These are phyloP conservation scores for Torrubiella hemipterigena DNA, from an alignment of 2,329 filamentous ascomycete genomes.

Conservation along the genomic window DNA sequence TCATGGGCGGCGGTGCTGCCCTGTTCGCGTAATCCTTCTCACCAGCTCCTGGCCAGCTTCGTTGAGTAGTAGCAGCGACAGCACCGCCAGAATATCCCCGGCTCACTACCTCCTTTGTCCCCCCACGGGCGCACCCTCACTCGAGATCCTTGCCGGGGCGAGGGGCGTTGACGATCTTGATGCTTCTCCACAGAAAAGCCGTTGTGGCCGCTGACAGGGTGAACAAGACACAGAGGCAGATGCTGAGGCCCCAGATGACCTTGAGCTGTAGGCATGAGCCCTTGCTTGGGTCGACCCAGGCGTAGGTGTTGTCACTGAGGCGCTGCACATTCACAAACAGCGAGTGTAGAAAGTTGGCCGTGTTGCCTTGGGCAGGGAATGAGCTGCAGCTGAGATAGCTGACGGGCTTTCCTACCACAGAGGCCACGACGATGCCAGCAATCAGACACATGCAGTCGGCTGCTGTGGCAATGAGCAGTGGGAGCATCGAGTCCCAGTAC, in stretches of 20 bases:
- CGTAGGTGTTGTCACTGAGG: slow-evolving; percentile 18
- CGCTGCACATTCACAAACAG: slow-evolving; percentile 27
- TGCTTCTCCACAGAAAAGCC: slow-evolving; percentile 49
- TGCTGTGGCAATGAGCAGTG: slow-evolving; percentile 55
- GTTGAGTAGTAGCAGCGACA: too few relatives aligned
- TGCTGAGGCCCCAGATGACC: slow-evolving; percentile 75
- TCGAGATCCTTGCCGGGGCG: slow-evolving; percentile 33
- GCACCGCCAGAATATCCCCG: too few relatives aligned
- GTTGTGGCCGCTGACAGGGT: slow-evolving; percentile 48
- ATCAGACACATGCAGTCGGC: slow-evolving; percentile 61
- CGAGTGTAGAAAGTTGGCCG: slow-evolving; percentile 31
- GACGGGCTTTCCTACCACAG: slow-evolving; percentile 68
- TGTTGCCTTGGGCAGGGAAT: slow-evolving; percentile 28
- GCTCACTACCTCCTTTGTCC: slow-evolving; percentile 12
- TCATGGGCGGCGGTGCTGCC: too few relatives aligned
- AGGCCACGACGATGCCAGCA: slow-evolving; percentile 65
- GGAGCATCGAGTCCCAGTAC: slow-evolving; percentile 64
- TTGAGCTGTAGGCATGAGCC: slow-evolving; percentile 74
- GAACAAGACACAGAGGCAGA: slow-evolving; percentile 64
- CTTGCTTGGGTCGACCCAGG: slow-evolving; percentile 39
- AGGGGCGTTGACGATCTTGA: slow-evolving; percentile 26
- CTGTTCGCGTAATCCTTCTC: too few relatives aligned
- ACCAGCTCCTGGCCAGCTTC: too few relatives aligned
- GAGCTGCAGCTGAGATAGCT: slow-evolving; percentile 62
- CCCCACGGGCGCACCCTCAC: slow-evolving; percentile 36